Evolutionary conservation across 1,139 yeast genomes (phyloP).

Genomic region (Ogataea hybrid): DNA sequence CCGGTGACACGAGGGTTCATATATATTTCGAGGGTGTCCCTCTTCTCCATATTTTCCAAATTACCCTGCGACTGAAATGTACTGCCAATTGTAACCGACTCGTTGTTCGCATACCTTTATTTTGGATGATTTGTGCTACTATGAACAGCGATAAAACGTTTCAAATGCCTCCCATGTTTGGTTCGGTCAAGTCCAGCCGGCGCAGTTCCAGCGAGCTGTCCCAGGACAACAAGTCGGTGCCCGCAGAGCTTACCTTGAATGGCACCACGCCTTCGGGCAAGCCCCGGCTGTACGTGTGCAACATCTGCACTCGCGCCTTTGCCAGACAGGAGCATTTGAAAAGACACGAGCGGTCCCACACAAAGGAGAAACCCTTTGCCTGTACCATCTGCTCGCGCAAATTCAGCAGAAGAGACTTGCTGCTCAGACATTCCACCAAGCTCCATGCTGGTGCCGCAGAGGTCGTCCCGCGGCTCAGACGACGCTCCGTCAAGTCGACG

Average conservation of each 20-base stretch:
- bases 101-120: no score
- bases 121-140: no score
- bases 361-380: constrained; percentile 79
- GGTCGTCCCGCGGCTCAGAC: constrained; percentile 33
- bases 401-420: constrained; percentile 69
- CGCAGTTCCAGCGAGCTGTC: constrained; percentile 7
- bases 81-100: no score
- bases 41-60: no score
- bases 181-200: constrained; percentile 15
- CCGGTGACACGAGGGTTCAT: no score
- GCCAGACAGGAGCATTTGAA: constrained; percentile 76
- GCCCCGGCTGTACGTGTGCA: constrained; percentile 71
- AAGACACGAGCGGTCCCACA: constrained; percentile 75
- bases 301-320: constrained; percentile 71
- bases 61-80: no score
- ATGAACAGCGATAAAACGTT: no score
- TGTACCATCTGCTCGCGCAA: constrained; percentile 77
- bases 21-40: no score
- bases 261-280: constrained; percentile 74
- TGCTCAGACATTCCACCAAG: constrained; percentile 74
- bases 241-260: constrained; percentile 29
- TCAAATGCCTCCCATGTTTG: no score
- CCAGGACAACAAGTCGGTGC: constrained; percentile 18
- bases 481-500: constrained; percentile 22
- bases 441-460: constrained; percentile 61